A percentile compares a stretch with the other conserved stretches of the same genome.
phyloP scores from a whole-genome alignment of 75 land plant species.

The Picea sitchensis region DNA sequence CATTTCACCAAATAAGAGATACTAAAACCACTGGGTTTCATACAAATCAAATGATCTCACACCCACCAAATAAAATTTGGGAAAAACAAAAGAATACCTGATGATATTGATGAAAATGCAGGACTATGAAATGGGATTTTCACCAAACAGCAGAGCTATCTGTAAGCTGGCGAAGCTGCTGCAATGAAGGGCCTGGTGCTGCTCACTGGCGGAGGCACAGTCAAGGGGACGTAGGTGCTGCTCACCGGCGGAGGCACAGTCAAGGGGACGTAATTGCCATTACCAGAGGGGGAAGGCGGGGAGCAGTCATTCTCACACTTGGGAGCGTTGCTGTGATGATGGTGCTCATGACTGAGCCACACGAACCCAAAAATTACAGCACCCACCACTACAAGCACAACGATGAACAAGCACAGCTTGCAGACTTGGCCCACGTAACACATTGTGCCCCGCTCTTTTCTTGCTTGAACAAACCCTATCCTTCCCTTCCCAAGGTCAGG shows the following conservation, averaged over 20 bases:
- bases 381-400: constrained; percentile 6
- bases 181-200: background rate
- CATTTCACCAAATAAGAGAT: background rate
- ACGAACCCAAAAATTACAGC: constrained; percentile 10
- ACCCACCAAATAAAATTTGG: constrained; percentile 3
- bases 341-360: background rate
- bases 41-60: background rate
- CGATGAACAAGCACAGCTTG: constrained; percentile 5
- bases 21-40: background rate
- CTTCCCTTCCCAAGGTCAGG: background rate
- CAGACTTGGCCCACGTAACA: constrained; percentile 6
- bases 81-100: background rate
- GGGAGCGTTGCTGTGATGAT: background rate
- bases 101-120: background rate
- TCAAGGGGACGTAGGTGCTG: too few species aligned
- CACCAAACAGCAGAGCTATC: too few species aligned
- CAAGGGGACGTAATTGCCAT: too few species aligned
- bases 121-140: background rate
- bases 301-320: too few species aligned
- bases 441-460: background rate
- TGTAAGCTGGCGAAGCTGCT: background rate
- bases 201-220: constrained; percentile 1
- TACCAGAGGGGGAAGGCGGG: too few species aligned
- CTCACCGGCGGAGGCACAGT: too few species aligned
- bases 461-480: background rate